Evolutionary conservation across 164 flowering plant genomes (phyloP), one percentile per base, ranked within the genome.

Genomic region (Stephania japonica): DNA sequence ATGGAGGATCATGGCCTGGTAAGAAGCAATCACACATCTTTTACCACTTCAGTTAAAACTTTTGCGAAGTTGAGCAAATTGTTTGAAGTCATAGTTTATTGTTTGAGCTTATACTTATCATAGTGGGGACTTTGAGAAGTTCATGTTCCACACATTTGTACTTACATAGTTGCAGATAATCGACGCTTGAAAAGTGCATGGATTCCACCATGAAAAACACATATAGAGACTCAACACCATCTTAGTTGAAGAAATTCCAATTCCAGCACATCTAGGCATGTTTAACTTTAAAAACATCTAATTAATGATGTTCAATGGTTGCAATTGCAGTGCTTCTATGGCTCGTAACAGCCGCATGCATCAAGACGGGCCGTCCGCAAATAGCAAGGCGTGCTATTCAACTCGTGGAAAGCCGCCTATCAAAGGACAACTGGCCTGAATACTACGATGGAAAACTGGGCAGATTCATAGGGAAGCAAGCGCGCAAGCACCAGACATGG

Each of bases 1-100:
- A 89, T 73, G 95, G 95, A 62, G 97, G 97, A 63, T 86, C 97
- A 63, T 92, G 97, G 97, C 97, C 97, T 83, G 97, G 95, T 92
- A 83, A 59, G 56, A 27, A 59, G n/a, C n/a, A n/a, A 59, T 56
- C 19, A 59, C 14, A 13, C 49, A 44, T 44, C 49, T 44, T 44
- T 44, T n/a, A 44, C 8, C 11, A 44, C 8, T 44, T 44, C 12
- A 44, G 11, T 44, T 44, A 44, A 44, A 44, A 44, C 12, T 7
- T 13, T 44, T 44, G 12, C 12, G 49, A 1, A 9, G 12, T 44
- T 4, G 12, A 7, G 49, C 12, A 0, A 44, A 7, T 44, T 1
- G 8, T 44, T 44, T 44, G 5, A 44, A 13, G 5, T 4, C 49
- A 44, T 44, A 44, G 12, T 44, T 9, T 13, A 44, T 7, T 44